Evolutionary conservation across 495 filamentous ascomycete species (phyloP).

Genomic region (Astrothelium subdiscretum): DNA sequence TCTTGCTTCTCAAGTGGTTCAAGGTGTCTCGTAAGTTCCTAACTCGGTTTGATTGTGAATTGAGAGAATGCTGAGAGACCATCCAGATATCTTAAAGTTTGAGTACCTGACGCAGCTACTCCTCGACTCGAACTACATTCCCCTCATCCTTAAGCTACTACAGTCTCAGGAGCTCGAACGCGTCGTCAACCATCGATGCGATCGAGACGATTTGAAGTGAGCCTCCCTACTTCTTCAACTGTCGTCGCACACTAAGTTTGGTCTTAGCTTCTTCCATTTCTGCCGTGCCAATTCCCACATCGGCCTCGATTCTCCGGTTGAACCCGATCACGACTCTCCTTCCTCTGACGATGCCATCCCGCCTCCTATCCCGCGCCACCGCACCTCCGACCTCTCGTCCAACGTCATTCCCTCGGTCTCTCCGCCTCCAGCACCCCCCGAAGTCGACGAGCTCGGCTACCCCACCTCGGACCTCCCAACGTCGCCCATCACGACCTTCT

Average conservation of each 20-base stretch:
- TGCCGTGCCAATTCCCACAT: constrained; percentile 40
- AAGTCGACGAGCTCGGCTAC: constrained; percentile 82
- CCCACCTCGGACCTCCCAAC: constrained; percentile 47
- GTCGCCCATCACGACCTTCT: constrained; percentile 79
- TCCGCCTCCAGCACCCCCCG: constrained; percentile 40
- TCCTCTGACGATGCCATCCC: constrained; percentile 53
- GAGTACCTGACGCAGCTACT: constrained; percentile 91
- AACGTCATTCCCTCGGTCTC: constrained; percentile 1
- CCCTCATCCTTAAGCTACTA: constrained; percentile 82
- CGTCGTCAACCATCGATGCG: constrained; percentile 72
- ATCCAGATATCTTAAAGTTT: constrained; percentile 81
- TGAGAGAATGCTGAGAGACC: not conserved
- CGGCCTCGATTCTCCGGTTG: constrained; percentile 28
- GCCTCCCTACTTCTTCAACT: not conserved
- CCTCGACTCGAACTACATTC: constrained; percentile 87
- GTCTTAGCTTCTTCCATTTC: constrained; percentile 71
- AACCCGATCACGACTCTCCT: constrained; percentile 24
- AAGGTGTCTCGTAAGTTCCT: constrained; percentile 78
- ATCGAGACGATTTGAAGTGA: constrained; percentile 66
- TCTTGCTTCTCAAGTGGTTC: constrained; percentile 90
- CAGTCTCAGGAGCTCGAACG: constrained; percentile 85
- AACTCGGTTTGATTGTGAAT: too few species aligned
- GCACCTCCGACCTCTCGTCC: constrained; percentile 15
- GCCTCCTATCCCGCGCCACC: constrained; percentile 54
- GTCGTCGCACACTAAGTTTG: not conserved